These are phyloP conservation scores for Wickerhamiella vanderwaltii DNA, from an alignment of 805 yeast species.

Conservation along the genomic window DNA sequence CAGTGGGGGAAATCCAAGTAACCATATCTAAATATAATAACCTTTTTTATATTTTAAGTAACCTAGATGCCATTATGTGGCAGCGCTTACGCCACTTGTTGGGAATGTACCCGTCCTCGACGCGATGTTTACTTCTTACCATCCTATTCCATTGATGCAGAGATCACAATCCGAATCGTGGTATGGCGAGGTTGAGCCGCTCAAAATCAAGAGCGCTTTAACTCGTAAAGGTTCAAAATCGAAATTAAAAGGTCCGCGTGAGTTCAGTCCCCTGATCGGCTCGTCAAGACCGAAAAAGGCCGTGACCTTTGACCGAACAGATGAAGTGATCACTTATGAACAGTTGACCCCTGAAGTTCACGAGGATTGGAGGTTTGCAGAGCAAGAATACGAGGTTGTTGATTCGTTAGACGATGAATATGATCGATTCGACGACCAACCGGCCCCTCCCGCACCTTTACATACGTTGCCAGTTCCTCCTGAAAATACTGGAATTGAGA, in stretches of 20 bases:
- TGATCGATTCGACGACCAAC: conserved; percentile 9
- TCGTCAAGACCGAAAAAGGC: conserved; percentile 16
- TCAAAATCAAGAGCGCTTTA: conserved; percentile 20
- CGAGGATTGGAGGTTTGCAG: conserved; percentile 17
- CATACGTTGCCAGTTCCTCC: conserved; percentile 4
- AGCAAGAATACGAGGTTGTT: conserved; percentile 13
- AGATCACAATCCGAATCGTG: conserved; percentile 8
- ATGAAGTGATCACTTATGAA: conserved; percentile 22
- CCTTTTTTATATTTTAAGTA: too few species aligned
- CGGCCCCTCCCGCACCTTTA: conserved; percentile 2
- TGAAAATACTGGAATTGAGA: conserved; percentile 1
- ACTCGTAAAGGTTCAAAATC: conserved; percentile 20
- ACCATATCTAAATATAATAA: too few species aligned
- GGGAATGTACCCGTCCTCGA: too few species aligned
- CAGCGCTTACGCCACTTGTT: too few species aligned
- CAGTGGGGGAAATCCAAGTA: too few species aligned
- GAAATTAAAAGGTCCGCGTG: conserved; percentile 21
- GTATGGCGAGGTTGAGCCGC: conserved; percentile 11
- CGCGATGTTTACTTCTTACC: conserved; percentile 9
- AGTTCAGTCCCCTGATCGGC: conserved; percentile 12
- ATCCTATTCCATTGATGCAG: neutral
- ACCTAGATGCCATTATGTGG: too few species aligned
- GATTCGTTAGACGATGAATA: conserved; percentile 13
- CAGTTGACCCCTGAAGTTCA: conserved; percentile 19
- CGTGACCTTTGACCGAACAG: conserved; percentile 23